Conservation (phyloP, 2,329 filamentous ascomycete genomes). For the Colletotrichum truncatum region DNA sequence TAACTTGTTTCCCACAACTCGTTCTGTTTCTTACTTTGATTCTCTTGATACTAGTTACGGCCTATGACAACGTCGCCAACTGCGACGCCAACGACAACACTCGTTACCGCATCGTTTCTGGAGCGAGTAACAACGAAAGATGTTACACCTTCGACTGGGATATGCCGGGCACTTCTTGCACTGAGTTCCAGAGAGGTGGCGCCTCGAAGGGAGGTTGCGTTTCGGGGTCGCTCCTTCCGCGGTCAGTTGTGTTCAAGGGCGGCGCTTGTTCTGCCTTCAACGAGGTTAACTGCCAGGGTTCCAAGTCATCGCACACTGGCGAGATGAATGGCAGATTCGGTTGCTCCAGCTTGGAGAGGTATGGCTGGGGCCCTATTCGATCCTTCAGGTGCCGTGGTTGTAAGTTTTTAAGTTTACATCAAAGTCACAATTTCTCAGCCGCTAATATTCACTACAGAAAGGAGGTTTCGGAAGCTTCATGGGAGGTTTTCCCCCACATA, state of each 20-base stretch:
- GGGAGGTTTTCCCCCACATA: too few relatives aligned
- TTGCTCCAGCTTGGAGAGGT: accelerated
- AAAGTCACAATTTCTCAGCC: too few relatives aligned
- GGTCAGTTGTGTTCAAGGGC: not conserved
- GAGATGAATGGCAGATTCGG: not conserved
- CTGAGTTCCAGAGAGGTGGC: not conserved
- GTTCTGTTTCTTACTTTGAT: too few relatives aligned
- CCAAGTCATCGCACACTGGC: not conserved
- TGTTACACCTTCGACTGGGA: not conserved
- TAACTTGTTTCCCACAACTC: not conserved
- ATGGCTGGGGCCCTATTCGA: not conserved
- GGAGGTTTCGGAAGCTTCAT: too few relatives aligned
- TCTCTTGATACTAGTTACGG: not conserved
- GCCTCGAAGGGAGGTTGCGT: not conserved
- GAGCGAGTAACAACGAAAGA: not conserved
- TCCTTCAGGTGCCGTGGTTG: not conserved
- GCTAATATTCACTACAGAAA: too few relatives aligned
- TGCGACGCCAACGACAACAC: not conserved
- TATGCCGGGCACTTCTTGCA: not conserved
- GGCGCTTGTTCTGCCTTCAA: not conserved
- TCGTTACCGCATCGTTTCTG: not conserved
- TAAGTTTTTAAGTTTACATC: not conserved
- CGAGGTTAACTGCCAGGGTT: not conserved
- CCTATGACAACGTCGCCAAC: not conserved
- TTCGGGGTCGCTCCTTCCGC: not conserved